A percentile compares a stretch with the other conserved stretches of the same genome.
Evolutionary conservation across 805 yeast species (phyloP).

Genomic region (Starmerella geochares): DNA sequence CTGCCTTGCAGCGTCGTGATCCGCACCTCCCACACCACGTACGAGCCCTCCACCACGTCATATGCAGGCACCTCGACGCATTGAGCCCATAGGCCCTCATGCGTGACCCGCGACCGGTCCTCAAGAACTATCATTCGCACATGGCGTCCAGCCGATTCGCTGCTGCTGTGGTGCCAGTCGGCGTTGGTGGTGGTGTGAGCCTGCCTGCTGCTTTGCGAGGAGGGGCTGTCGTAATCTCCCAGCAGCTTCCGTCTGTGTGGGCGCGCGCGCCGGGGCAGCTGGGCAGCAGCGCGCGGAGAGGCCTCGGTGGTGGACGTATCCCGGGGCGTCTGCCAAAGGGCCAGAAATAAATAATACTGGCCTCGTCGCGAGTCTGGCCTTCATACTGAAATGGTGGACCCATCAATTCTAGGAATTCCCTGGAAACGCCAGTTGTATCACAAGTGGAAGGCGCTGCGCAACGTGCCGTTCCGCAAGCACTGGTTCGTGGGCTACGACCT

Average conservation of each 20-base stretch:
- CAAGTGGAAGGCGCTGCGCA: constrained; percentile 50
- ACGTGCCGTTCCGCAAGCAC: constrained; percentile 56
- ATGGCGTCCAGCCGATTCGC: not conserved
- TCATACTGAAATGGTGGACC: no score
- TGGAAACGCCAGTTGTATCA: constrained; percentile 28
- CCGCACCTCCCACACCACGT: constrained; percentile 37
- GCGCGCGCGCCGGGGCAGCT: not conserved
- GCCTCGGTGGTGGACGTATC: no score
- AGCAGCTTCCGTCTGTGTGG: no score
- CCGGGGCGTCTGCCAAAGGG: no score
- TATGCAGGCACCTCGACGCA: constrained; percentile 35
- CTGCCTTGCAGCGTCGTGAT: constrained; percentile 33
- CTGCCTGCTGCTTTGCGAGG: no score
- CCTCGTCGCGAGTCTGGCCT: no score
- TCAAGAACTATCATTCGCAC: constrained; percentile 20
- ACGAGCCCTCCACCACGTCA: constrained; percentile 36
- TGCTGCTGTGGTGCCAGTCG: no score
- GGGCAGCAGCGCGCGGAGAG: no score
- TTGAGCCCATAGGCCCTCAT: constrained; percentile 33
- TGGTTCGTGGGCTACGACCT: constrained; percentile 66
- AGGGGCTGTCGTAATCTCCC: no score
- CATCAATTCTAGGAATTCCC: constrained; percentile 13
- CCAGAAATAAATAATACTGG: no score
- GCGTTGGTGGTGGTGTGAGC: no score
- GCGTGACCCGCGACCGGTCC: constrained; percentile 19